Base-by-base conservation (phyloP, 768 basidiomycete species). In the Tubosaeta sp. region DNA sequence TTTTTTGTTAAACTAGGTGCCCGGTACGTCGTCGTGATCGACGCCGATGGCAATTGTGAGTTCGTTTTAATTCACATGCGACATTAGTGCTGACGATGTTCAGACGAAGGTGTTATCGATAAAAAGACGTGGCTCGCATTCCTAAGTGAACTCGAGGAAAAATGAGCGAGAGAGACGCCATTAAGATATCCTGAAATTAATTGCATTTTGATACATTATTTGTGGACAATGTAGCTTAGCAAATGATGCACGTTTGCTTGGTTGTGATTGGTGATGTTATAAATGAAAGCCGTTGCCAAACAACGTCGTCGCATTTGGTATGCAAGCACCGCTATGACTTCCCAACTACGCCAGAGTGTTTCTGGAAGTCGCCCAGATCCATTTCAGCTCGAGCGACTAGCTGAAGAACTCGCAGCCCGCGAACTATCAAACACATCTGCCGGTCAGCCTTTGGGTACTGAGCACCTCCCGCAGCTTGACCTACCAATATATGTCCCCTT, bases 111-210 rank as follows among this genome's bases (percentile, higher is more conserved):
- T 8, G 76, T 94, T 10, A 88, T 99, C 49, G 87, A 93, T 67
- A 97, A 97, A 77, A 94, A 95, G 71, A 81, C 80, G 0, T 99
- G 94, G 93, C 79, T 98, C 24, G 86, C 80, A 7, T 95, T 95
- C 71, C 72, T 97, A 32, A 81, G 76, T 45, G 81, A 86, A 59
- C 70, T 94, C 51, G 86, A 89, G 54, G 82, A 81, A 63, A 83
- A 78, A 40, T 71, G 36, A 46, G 25, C 60, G 18, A 60, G 10
- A n/a, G 24, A 32, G 6, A 10, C 9, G 16, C 19, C 13, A 8
- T 22, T 43, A 39, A 38, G 27, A 12, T 32, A 46, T 46, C n/a
- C 41, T 13, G 11, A n/a, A 32, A 31, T 24, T 21, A 30, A 43
- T 42, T 9, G 10, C 16, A n/a, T n/a, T n/a, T n/a, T n/a, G n/a